Evolutionary conservation across 23 red algal genomes (phyloP).

Genomic region (Gracilaria caudata): DNA sequence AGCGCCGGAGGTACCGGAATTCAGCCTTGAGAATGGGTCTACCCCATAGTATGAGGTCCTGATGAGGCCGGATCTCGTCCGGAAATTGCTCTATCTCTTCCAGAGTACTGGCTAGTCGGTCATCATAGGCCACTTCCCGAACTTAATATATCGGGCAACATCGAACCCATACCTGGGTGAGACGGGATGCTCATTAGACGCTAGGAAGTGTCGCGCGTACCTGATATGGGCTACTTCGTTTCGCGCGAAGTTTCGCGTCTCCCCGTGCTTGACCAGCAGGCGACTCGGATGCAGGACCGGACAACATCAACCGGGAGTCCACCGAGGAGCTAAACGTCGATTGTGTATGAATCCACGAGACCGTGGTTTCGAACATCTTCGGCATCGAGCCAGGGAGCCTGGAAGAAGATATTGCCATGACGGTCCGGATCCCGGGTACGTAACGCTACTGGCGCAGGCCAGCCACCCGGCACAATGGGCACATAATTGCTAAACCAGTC

Average conservation of each 20-base stretch:
- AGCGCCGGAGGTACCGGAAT: slow-evolving; percentile 25
- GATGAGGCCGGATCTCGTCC: background rate
- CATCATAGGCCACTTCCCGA: slow-evolving; percentile 2
- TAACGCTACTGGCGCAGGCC: background rate
- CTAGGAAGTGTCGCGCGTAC: slow-evolving; percentile 4
- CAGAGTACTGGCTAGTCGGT: background rate
- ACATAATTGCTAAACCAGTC: background rate
- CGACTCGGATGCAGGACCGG: background rate
- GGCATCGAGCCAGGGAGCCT: background rate
- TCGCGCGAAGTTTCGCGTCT: background rate
- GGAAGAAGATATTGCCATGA: background rate
- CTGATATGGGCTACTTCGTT: background rate
- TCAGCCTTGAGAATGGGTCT: background rate
- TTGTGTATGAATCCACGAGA: background rate
- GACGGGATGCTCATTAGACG: background rate
- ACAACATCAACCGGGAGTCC: background rate
- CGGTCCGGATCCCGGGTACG: background rate
- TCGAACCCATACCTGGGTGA: background rate
- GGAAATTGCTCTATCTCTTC: background rate
- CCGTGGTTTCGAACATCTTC: background rate
- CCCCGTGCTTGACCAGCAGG: background rate
- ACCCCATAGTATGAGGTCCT: background rate
- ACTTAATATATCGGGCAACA: background rate
- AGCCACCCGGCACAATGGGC: background rate
- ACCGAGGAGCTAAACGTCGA: background rate